Evolutionary conservation across 208 protist genomes (phyloP).

Genomic region (Acanthamoeba triangularis): DNA sequence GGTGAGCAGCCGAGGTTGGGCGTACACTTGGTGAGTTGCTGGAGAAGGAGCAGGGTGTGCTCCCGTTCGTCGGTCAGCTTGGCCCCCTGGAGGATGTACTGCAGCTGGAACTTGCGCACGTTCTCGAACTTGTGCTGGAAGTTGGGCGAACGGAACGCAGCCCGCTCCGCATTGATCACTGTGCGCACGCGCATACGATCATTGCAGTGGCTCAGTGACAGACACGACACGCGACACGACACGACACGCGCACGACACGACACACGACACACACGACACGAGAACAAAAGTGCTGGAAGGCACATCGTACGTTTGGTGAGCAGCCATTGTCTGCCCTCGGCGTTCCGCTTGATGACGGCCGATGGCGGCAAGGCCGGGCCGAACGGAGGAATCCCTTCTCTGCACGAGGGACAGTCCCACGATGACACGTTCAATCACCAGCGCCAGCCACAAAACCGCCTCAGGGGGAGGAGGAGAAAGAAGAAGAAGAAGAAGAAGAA

Average conservation of each 20-base stretch:
- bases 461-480: background rate
- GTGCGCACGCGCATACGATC: background rate
- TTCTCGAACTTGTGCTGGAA: constrained; percentile 47
- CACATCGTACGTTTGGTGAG: background rate
- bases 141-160: constrained; percentile 9
- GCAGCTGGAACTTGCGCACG: constrained; percentile 49
- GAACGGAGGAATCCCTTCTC: constrained; percentile 6
- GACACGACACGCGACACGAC: too few relatives aligned
- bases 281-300: background rate
- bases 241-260: background rate
- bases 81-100: constrained; percentile 25
- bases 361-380: background rate
- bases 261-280: background rate
- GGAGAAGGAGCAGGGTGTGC: constrained; percentile 9
- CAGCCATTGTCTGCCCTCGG: background rate
- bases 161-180: constrained; percentile 53
- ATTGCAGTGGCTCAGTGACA: background rate
- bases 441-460: background rate
- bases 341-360: background rate
- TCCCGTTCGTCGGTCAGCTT: background rate
- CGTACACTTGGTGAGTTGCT: background rate
- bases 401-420: background rate
- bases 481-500: too few relatives aligned
- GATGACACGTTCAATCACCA: background rate
- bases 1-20: too few relatives aligned